Percentiles rank a stretch among this genome's conserved stretches.
Conservation (phyloP, 176 grass and related monocot species). For the Aegilops tauschii region DNA sequence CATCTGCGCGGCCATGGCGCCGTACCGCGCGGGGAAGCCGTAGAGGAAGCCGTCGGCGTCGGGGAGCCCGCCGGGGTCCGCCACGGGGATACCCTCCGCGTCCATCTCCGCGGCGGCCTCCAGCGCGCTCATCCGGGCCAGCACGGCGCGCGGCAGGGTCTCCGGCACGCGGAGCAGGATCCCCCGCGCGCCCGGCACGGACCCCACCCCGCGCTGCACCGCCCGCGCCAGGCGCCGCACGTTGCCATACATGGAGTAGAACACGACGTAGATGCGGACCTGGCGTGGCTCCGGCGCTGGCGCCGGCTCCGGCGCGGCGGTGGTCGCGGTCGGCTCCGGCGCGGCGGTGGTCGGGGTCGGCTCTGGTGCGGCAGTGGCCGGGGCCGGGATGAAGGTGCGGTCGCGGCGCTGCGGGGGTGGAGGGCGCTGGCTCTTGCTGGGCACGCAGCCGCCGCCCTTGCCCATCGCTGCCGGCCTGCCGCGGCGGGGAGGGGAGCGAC, state of each 20-base stretch:
- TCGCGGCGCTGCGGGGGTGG: background rate
- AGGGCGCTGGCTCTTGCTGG: conserved; percentile 41
- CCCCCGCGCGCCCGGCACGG: conserved; percentile 23
- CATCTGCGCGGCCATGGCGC: conserved; percentile 57
- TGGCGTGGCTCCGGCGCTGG: background rate
- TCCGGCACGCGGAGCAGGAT: conserved; percentile 48
- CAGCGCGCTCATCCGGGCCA: conserved; percentile 38
- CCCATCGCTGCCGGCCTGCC: conserved; percentile 29
- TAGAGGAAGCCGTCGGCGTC: conserved; percentile 45
- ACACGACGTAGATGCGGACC: conserved; percentile 41
- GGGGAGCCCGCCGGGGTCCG: conserved; percentile 19
- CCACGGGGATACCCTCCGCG: conserved; percentile 24
- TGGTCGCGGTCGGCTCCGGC: too few species aligned
- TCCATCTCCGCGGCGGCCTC: background rate
- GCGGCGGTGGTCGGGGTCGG: background rate
- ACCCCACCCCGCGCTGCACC: conserved; percentile 39
- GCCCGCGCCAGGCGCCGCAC: conserved; percentile 35
- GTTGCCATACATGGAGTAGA: conserved; percentile 58
- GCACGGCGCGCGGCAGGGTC: conserved; percentile 34
- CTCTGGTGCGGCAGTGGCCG: background rate
- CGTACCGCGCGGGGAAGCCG: conserved; percentile 45
- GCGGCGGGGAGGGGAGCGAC: background rate
- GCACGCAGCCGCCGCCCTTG: conserved; percentile 57
- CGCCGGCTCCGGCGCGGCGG: background rate
- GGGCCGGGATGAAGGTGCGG: background rate